Base-by-base conservation (phyloP, 2,329 filamentous ascomycete species). In the Fusarium pseudocircinatum region DNA sequence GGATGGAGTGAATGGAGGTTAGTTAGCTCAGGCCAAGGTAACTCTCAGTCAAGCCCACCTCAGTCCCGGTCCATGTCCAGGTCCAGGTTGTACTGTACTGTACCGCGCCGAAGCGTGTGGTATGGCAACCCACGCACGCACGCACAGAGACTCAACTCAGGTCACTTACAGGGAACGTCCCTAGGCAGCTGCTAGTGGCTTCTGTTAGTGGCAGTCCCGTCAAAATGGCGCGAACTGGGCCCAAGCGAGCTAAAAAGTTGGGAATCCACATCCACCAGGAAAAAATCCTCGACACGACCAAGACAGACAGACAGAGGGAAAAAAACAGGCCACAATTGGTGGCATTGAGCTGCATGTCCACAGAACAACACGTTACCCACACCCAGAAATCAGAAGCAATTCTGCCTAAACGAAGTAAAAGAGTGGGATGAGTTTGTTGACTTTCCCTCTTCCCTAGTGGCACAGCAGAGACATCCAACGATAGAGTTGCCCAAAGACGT, bases 301-400 rank as follows among this genome's bases (percentile, higher is more conserved):
- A 43, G 32, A 63, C 46, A 70, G 47, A 61, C 16, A 32, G 32
- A 11, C 15, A n/a, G 34, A 36, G 34, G 15, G 8, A 56, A 66
- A 63, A 69, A 73, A 73, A 72, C 67, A 73, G 71, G 71, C 71
- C 67, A 73, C 59, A 73, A 56, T 50, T 61, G 70, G 39, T 56
- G 70, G 36, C 32, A 63, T 34, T 50, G 50, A 39, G 34, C n/a
- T 59, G 50, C 36, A 65, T 34, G 58, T 32, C 70, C 42, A 67
- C 60, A 71, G 30, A 36, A 66, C 56, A 73, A 69, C 61, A 73
- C 54, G 54, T 60, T 74, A 71, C 34, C 67, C 67, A 68, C 70
- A 61, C 60, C 60, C 34, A 32, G 24, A 62, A 49, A 49, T 56
- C 43, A 44, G 20, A 60, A 43, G 54, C 24, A 64, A 61, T 34